Evolutionary conservation across 2,329 filamentous ascomycete species (phyloP).

Genomic region (Dichotomopilus funicola): DNA sequence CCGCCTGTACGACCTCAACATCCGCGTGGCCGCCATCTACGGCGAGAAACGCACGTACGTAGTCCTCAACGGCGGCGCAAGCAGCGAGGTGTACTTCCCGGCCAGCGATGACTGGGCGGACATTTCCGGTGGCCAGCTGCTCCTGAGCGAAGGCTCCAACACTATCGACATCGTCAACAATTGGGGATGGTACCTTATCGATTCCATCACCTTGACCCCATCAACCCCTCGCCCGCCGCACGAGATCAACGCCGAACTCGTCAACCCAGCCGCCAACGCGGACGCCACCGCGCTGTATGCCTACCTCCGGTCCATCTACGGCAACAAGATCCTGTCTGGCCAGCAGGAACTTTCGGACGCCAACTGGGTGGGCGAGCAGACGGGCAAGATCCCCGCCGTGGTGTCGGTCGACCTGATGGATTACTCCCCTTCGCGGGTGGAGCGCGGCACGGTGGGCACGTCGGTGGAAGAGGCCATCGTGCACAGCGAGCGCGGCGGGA

Average conservation of each 20-base stretch:
- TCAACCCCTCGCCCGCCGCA: conserved; percentile 15
- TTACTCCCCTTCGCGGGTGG: conserved; percentile 41
- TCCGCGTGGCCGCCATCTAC: conserved; percentile 40
- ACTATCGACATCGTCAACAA: conserved; percentile 41
- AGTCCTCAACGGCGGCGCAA: conserved; percentile 37
- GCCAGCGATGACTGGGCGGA: conserved; percentile 34
- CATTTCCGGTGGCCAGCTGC: conserved; percentile 37
- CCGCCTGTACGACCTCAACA: conserved; percentile 38
- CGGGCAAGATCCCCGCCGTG: conserved; percentile 42
- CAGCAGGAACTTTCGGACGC: conserved; percentile 40
- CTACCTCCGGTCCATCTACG: conserved; percentile 39
- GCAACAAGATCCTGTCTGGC: conserved; percentile 41
- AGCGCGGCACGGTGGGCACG: conserved; percentile 34
- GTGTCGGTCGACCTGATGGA: conserved; percentile 43
- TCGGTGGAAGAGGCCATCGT: conserved; percentile 42
- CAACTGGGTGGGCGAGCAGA: conserved; percentile 37
- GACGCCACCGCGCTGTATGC: conserved; percentile 34
- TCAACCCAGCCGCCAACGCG: conserved; percentile 33
- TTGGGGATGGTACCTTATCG: conserved; percentile 45
- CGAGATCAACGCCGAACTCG: conserved; percentile 25
- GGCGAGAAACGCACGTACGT: conserved; percentile 40
- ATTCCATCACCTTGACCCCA: conserved; percentile 33
- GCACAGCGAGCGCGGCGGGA: conserved; percentile 37
- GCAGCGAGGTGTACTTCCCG: conserved; percentile 36
- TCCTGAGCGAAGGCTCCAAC: conserved; percentile 38